phyloP scores from a whole-genome alignment of 1,139 yeast species.

The Hansenula lynferdii region DNA sequence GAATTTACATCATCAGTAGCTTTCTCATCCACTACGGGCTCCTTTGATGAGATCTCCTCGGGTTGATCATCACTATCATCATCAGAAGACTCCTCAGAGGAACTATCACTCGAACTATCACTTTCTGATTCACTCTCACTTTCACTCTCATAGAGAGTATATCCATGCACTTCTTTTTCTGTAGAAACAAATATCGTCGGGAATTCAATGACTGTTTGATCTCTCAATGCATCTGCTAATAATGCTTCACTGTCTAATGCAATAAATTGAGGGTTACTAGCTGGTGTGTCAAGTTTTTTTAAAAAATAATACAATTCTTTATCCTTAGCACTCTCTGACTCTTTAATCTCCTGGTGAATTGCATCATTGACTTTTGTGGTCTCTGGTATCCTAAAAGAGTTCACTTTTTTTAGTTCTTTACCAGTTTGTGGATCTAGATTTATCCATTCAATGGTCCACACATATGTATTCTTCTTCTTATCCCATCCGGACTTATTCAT shows the following conservation, averaged over 20 bases:
- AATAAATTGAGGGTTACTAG: constrained; percentile 8
- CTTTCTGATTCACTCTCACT: constrained; percentile 14
- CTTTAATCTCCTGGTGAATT: constrained; percentile 11
- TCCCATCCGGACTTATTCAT: constrained; percentile 74
- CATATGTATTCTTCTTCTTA: constrained; percentile 52
- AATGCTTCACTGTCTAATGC: constrained; percentile 11
- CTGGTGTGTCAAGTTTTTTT: constrained; percentile 15
- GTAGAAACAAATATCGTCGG: constrained; percentile 59
- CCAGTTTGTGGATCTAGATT: constrained; percentile 28
- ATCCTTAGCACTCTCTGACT: neutral
- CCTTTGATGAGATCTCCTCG: constrained; percentile 5
- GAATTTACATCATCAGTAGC: neutral
- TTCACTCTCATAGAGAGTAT: constrained; percentile 7
- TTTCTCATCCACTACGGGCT: neutral
- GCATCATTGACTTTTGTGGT: constrained; percentile 8
- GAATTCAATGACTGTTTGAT: constrained; percentile 65
- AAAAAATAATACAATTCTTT: constrained; percentile 9
- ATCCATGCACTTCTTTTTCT: constrained; percentile 14
- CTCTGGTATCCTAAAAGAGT: constrained; percentile 17
- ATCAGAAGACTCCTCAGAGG: constrained; percentile 7
- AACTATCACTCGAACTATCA: constrained; percentile 8
- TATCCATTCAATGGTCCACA: constrained; percentile 82
- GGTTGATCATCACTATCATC: constrained; percentile 4
- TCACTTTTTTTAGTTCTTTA: constrained; percentile 5
- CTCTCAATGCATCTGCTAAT: constrained; percentile 44